Evolutionary conservation across 108 stramenopile genomes (phyloP).

Genomic region (Cyclotella distinguenda): DNA sequence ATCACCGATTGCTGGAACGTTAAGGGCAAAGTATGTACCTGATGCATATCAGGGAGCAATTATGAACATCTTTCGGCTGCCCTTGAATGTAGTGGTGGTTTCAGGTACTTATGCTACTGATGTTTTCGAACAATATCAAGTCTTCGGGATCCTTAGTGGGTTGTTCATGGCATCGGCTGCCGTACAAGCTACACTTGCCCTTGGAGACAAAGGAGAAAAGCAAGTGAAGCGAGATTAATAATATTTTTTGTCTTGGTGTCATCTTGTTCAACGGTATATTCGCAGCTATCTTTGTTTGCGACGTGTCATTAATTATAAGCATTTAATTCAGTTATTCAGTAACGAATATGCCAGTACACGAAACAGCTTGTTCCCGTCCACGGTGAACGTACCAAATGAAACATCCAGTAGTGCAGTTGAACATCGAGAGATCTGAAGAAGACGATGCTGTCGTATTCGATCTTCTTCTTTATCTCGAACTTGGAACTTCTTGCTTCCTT

Average conservation of each 20-base stretch:
- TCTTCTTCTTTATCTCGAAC: no score
- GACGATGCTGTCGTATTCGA: no score
- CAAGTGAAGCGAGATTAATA: slow-evolving; percentile 44
- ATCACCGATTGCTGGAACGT: slow-evolving; percentile 88
- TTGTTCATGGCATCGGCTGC: slow-evolving; percentile 71
- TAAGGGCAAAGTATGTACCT: slow-evolving; percentile 92
- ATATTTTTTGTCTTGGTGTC: not conserved
- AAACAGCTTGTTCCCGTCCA: no score
- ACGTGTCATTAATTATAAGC: no score
- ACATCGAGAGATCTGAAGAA: no score
- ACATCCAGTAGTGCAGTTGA: no score
- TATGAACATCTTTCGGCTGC: slow-evolving; percentile 92
- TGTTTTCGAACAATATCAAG: slow-evolving; percentile 61
- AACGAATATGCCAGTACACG: no score
- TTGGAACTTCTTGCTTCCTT: no score
- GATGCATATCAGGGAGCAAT: slow-evolving; percentile 88
- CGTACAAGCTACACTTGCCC: slow-evolving; percentile 72
- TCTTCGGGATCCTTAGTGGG: slow-evolving; percentile 70
- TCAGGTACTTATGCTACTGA: slow-evolving; percentile 88
- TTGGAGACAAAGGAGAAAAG: slow-evolving; percentile 36
- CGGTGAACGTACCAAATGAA: no score
- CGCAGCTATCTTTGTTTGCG: no score
- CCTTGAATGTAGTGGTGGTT: slow-evolving; percentile 94
- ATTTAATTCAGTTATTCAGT: no score
- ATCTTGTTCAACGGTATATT: not conserved